Base-by-base conservation (phyloP, 1,284 basidiomycete genomes). In the Xanthoconium separans region DNA sequence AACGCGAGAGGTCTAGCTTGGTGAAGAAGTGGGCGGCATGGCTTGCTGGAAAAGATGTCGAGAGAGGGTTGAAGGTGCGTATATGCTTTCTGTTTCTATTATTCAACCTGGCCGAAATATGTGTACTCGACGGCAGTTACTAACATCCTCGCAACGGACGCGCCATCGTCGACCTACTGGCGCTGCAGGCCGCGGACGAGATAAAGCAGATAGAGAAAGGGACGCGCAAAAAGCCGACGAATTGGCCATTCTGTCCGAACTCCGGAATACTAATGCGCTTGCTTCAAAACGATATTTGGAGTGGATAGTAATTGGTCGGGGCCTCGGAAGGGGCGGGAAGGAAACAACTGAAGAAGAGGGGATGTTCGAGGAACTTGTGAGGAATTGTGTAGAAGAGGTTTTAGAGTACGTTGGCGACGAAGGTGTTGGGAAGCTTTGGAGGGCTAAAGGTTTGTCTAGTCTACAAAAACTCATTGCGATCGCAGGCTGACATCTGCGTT, bases 11-110 rank as follows among this genome's bases (percentile, higher is more conserved):
- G 91, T 64, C 81, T 24, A 66, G 73, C 6, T 63, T 92, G 44
- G 81, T 85, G 4, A 83, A 86, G 55, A 78, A 81, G 49, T 95
- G 92, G 82, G 88, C 82, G 1, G 70, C 92, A 6, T 96, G 95
- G 94, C 71, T 98, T 22, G 78, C 85, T 1, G 80, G 80, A 60
- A 80, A 80, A 27, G 84, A 91, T 66, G 74, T 82, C 0, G 84
- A 87, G 18, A 81, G 81, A 37, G 92, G 87, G 1, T 67, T 96
- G 34, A 83, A 84, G 74, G 92, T 92, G 60, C 48, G 73, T 64
- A 55, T 45, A 44, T 44, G 8, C 10, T 37, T 42, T 37, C 24
- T 33, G 8, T 15, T 20, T 12, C 15, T 44, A 4, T 44, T 10
- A 30, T 41, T 41, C n/a, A 22, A 49, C 56, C 44, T 36, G 22